phyloP scores from a whole-genome alignment of 305 asterid genomes.

The Fraxinus baroniana region DNA sequence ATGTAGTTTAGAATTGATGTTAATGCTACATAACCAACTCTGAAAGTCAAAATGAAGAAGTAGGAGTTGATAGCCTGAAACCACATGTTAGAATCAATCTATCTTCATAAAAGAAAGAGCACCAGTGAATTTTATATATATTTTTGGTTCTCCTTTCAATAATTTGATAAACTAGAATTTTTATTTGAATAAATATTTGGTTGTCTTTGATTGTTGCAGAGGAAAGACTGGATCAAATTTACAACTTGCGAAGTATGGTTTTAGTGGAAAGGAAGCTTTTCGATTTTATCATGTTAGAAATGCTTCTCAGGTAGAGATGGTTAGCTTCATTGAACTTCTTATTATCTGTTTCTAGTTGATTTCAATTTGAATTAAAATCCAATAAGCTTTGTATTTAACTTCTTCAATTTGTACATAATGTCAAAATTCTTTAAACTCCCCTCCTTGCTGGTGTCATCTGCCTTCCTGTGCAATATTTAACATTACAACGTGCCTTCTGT shows the following conservation, averaged over 20 bases:
- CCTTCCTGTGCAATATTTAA: background rate
- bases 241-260: constrained; percentile 39
- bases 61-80: background rate
- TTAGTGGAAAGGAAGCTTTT: constrained; percentile 41
- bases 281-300: constrained; percentile 66
- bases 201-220: constrained; percentile 42
- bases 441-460: background rate
- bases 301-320: constrained; percentile 68
- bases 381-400: background rate
- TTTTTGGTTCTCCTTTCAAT: background rate
- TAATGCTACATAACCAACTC: background rate
- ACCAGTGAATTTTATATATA: background rate
- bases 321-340: background rate
- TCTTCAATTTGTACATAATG: background rate
- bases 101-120: background rate
- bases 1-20: background rate
- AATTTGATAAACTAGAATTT: background rate
- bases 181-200: background rate
- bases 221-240: constrained; percentile 53
- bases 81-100: background rate
- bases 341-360: constrained; percentile 1
- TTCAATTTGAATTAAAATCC: background rate
- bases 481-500: background rate
- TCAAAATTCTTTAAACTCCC: background rate
- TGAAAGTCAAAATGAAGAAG: background rate